These are phyloP conservation scores for Spathaspora boniae DNA, from an alignment of 805 yeast species.

Conservation along the genomic window DNA sequence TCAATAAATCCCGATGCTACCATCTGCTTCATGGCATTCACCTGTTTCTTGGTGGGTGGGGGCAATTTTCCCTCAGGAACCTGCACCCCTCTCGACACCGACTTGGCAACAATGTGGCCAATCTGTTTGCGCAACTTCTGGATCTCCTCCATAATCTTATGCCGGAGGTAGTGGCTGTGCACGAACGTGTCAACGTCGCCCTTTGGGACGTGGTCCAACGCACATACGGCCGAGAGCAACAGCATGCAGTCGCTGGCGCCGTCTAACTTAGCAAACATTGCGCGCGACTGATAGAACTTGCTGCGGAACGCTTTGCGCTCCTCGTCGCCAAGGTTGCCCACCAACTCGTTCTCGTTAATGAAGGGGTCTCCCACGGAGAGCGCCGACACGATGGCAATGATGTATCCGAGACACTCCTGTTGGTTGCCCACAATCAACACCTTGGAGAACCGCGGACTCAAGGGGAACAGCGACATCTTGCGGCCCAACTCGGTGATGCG, in stretches of 20 bases:
- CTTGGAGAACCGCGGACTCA: constrained; percentile 90
- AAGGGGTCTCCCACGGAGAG: constrained; percentile 93
- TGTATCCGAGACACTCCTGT: constrained; percentile 75
- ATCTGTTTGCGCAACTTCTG: constrained; percentile 77
- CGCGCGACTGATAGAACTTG: constrained; percentile 56
- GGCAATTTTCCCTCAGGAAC: constrained; percentile 46
- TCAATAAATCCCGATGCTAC: constrained; percentile 90
- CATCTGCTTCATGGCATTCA: constrained; percentile 84
- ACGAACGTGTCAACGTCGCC: constrained; percentile 47
- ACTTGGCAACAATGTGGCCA: constrained; percentile 59
- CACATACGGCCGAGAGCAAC: constrained; percentile 79
- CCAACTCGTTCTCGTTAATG: constrained; percentile 68
- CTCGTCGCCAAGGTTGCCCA: constrained; percentile 38
- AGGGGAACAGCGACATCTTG: constrained; percentile 86
- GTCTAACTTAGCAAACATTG: constrained; percentile 65
- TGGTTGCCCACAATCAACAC: constrained; percentile 88
- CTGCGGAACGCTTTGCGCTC: constrained; percentile 41
- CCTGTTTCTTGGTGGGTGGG: constrained; percentile 66
- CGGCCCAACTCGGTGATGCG: constrained; percentile 74
- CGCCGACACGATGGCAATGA: constrained; percentile 90
- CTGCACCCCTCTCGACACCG: constrained; percentile 45
- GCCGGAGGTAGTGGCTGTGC: constrained; percentile 62
- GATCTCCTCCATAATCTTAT: constrained; percentile 83
- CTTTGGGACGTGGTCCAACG: constrained; percentile 69
- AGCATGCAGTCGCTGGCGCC: constrained; percentile 70